Conservation (phyloP, 306 rosid species). For the Macrotyloma uniflorum region DNA sequence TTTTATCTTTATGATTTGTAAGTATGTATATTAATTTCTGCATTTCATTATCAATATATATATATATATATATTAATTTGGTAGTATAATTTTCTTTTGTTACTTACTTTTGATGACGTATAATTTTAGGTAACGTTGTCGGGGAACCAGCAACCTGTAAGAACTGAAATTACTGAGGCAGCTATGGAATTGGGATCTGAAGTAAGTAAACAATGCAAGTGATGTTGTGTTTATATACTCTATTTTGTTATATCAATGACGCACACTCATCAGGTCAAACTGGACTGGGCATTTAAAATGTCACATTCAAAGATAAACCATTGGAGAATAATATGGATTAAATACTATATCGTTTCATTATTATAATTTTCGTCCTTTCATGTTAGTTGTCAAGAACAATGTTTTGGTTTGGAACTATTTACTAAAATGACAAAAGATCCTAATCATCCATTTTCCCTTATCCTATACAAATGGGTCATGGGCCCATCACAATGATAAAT, state of each 20-base stretch:
- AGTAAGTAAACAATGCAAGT: conserved; percentile 47
- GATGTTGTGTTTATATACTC: conserved; percentile 1
- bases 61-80: conserved; percentile 7
- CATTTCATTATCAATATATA: background rate
- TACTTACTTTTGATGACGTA: conserved; percentile 28
- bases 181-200: conserved; percentile 85
- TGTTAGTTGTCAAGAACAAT: background rate
- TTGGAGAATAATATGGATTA: background rate
- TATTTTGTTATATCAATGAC: background rate
- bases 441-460: background rate
- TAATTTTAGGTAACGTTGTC: conserved; percentile 70
- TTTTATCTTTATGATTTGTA: too few species aligned
- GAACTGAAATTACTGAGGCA: conserved; percentile 81
- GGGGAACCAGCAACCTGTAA: conserved; percentile 85
- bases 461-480: background rate
- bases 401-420: background rate
- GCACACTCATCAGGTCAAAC: background rate
- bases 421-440: background rate
- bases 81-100: conserved; percentile 22
- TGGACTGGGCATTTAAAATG: background rate
- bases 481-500: background rate
- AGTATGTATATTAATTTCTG: background rate
- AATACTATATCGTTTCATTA: conserved; percentile 1
- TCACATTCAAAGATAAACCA: background rate
- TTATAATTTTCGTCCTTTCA: background rate